Evolutionary conservation across 2,329 filamentous ascomycete species (phyloP), one percentile per base, ranked within the genome.

Genomic region (Pseudogymnoascus sp.): DNA sequence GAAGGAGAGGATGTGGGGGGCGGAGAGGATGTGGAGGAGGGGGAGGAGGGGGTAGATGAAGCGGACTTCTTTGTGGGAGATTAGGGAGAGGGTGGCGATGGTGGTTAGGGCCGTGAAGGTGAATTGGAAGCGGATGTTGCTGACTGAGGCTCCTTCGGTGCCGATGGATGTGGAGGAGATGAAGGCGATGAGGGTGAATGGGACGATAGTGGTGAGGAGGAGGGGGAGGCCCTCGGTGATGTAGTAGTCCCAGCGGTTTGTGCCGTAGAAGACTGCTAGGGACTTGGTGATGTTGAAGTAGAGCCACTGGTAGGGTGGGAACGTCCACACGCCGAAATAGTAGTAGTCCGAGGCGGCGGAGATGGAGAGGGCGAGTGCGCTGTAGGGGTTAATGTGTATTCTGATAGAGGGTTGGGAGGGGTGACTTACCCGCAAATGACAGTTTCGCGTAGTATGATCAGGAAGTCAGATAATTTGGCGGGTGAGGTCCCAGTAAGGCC

Each of bases 21-120:
- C 91, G 1, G 90, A 85, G 41, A 98, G 79, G 67, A 96, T 79
- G 73, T 95, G 91, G 6, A 99, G 82, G n/a, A 88, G 83, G 1
- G 95, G 93, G 1, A 98, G 83, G 16, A 99, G 83, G 1, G 95
- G 93, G 72, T 96, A 96, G 69, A 98, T 90, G 79, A 99, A 99
- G 71, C 95, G 91, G 70, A 96, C 90, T 80, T 99, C 95, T 75
- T 99, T 99, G 78, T 99, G 95, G 1, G 92, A 87, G 69, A 98
- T 90, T 57, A 90, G 73, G 1, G 91, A 96, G 36, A 98, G 82
- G 1, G 80, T 75, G 1, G 78, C 73, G 8, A 90, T 77, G 64
- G 88, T 89, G 31, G 85, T 75, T 63, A 87, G 67, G 45, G 88
- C 80, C 6, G 85, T 79, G 31, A 81, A 79, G 8, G 85, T 80